Evolutionary conservation across 352 stramenopile genomes (phyloP), one percentile per base, ranked within the genome.

Genomic region (Lagenidium giganteum): DNA sequence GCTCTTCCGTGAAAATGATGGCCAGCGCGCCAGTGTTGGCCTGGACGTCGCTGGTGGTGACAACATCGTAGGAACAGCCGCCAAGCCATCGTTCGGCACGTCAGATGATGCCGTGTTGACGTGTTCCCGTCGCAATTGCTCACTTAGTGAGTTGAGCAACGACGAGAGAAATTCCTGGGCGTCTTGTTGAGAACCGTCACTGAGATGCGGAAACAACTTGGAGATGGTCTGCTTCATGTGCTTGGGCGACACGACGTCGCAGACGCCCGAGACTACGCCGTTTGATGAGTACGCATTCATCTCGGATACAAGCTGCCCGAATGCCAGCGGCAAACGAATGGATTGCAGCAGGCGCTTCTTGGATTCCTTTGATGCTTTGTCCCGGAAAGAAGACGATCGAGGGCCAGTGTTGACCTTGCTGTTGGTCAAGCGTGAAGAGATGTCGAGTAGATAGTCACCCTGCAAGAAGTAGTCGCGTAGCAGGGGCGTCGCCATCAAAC

Each of bases 101-200:
- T n/a, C n/a, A n/a, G n/a, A n/a, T n/a, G n/a, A n/a, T n/a, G n/a
- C n/a, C n/a, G n/a, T n/a, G n/a, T n/a, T n/a, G n/a, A n/a, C n/a
- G n/a, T n/a, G n/a, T n/a, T n/a, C n/a, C 31, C 87, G 65, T 65
- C 98, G 97, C 3, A 98, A 57, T 53, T 98, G 93, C 51, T 98
- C 93, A 43, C 90, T 84, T 13, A 99, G 74, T 18, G 77, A 79
- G 57, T 94, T 84, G 5, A 99, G 53, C 9, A 99, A 56, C 21
- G 85, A 95, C 1, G 67, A 64, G 0, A 99, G 59, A 11, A 98
- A 82, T 52, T 99, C 96, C 52, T 98, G 90, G 3, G 89, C 82
- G 59, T 98, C 96, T 47, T 99, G 95, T 64, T 99, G 96, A 6
- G 81, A 76, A 40, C 92, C 82, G 11, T 96, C 95, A 11, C 58